Evolutionary conservation across 2,329 filamentous ascomycete genomes (phyloP).

Genomic region (Colletotrichum truncatum): DNA sequence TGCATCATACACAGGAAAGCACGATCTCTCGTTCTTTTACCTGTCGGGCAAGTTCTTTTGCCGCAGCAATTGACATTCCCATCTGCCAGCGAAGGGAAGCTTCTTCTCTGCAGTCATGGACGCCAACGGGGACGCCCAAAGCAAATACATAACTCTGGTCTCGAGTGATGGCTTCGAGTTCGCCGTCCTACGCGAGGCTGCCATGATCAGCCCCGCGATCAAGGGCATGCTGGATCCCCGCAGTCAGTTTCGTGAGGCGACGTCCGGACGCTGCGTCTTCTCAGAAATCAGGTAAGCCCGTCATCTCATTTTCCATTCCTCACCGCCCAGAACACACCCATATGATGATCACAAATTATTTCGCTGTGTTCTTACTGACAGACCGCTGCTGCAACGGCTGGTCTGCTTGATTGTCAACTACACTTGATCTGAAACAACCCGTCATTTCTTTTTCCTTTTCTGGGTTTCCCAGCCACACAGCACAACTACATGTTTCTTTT

Average conservation of each 20-base stretch:
- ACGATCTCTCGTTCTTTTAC: neutral
- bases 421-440: slow-evolving; percentile 70
- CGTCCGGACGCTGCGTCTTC: slow-evolving; percentile 71
- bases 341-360: slow-evolving; percentile 35
- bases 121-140: slow-evolving; percentile 36
- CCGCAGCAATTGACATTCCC: neutral
- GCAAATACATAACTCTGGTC: slow-evolving; percentile 81
- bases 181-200: slow-evolving; percentile 76
- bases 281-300: slow-evolving; percentile 76
- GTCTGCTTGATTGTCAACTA: slow-evolving; percentile 64
- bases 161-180: slow-evolving; percentile 82
- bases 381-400: slow-evolving; percentile 48
- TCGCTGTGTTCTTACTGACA: slow-evolving; percentile 57
- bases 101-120: slow-evolving; percentile 1
- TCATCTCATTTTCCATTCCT: neutral
- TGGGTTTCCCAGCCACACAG: slow-evolving; percentile 10
- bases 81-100: no score
- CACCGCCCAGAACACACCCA: slow-evolving; percentile 32
- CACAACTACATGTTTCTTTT: neutral
- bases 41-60: no score
- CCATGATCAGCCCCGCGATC: slow-evolving; percentile 75
- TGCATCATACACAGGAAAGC: neutral
- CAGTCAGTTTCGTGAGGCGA: slow-evolving; percentile 73
- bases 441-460: slow-evolving; percentile 22
- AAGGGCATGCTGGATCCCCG: slow-evolving; percentile 78